A percentile compares a stretch with the other conserved stretches of the same genome.
phyloP scores from a whole-genome alignment of 805 yeast species.

The Saccharomycopsis amapae region DNA sequence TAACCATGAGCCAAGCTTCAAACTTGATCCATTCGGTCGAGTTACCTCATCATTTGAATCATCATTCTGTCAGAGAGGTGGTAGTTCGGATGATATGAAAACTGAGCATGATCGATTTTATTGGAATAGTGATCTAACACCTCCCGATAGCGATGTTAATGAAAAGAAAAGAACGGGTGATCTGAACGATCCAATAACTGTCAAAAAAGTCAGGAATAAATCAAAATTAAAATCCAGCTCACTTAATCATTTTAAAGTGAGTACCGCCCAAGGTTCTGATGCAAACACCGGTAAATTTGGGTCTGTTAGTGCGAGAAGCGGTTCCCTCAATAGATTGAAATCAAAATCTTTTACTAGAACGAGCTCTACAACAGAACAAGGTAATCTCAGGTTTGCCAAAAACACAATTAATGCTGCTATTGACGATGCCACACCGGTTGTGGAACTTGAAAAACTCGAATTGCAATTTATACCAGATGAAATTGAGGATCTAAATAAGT shows the following conservation, averaged over 20 bases:
- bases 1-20: slow-evolving; percentile 11
- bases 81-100: background rate
- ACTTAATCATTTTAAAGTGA: background rate
- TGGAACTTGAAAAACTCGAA: slow-evolving; percentile 17
- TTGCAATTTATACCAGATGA: slow-evolving; percentile 18
- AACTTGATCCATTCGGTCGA: slow-evolving; percentile 19
- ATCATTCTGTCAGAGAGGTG: background rate
- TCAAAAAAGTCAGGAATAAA: background rate
- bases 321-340: background rate
- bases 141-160: too few relatives aligned
- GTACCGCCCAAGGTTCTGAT: background rate
- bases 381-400: slow-evolving; percentile 8
- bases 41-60: background rate
- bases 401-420: slow-evolving; percentile 14
- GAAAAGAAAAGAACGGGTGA: too few relatives aligned
- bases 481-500: slow-evolving; percentile 20
- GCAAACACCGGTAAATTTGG: background rate
- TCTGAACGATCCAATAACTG: too few relatives aligned
- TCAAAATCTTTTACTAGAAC: slow-evolving; percentile 10
- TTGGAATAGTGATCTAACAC: background rate
- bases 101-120: slow-evolving; percentile 2
- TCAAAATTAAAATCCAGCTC: background rate
- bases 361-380: slow-evolving; percentile 10
- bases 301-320: background rate
- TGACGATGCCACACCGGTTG: slow-evolving; percentile 15